These are phyloP conservation scores for Botrytis fragariae DNA, from an alignment of 2,329 filamentous ascomycete species.

Conservation along the genomic window DNA sequence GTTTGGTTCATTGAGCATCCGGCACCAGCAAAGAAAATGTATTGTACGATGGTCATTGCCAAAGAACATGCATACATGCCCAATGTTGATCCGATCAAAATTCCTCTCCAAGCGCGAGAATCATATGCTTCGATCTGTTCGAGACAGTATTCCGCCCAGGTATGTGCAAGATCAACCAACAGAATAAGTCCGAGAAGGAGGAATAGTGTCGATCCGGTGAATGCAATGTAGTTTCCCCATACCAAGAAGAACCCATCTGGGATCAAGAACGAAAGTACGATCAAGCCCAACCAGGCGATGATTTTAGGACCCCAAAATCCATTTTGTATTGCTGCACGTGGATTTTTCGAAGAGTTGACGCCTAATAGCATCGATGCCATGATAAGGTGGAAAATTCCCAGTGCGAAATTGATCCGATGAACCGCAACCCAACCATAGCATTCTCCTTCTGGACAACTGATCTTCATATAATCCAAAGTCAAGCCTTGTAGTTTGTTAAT, in stretches of 20 bases:
- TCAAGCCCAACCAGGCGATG: constrained; percentile 79
- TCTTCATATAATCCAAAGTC: constrained; percentile 92
- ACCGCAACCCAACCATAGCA: constrained; percentile 97
- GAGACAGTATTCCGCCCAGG: constrained; percentile 95
- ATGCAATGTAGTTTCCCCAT: constrained; percentile 92
- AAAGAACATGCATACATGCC: constrained; percentile 90
- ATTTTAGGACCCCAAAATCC: constrained; percentile 99
- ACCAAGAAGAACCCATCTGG: constrained; percentile 92
- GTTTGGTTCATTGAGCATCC: constrained; percentile 95
- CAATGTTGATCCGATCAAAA: constrained; percentile 88
- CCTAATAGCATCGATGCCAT: constrained; percentile 83
- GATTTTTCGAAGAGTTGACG: constrained; percentile 81
- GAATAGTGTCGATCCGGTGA: constrained; percentile 88
- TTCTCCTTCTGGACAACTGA: constrained; percentile 84
- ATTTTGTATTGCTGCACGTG: constrained; percentile 86
- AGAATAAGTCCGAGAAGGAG: constrained; percentile 88
- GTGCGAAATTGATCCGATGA: constrained; percentile 95
- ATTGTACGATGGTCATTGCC: constrained; percentile 95
- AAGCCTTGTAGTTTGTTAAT: constrained; percentile 92
- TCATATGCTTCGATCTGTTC: constrained; percentile 89
- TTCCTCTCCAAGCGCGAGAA: constrained; percentile 76
- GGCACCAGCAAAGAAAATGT: constrained; percentile 84
- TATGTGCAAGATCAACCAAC: constrained; percentile 90
- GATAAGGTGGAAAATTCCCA: constrained; percentile 88
- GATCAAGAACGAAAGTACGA: constrained; percentile 92